These are phyloP conservation scores for Corniculantispora saksenae DNA, from an alignment of 2,329 filamentous ascomycete genomes.

Conservation along the genomic window DNA sequence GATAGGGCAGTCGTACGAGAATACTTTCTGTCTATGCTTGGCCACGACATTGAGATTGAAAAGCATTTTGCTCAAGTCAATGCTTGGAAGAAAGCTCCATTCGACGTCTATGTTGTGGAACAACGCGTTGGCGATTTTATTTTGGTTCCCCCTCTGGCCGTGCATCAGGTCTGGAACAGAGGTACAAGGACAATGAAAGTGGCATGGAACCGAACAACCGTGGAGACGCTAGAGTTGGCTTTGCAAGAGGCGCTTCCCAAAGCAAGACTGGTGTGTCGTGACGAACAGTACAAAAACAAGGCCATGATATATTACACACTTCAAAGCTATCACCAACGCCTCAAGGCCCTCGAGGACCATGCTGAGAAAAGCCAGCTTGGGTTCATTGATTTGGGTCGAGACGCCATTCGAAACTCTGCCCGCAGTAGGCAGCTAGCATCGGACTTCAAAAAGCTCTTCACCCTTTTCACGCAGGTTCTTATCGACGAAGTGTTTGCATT, in stretches of 20 bases:
- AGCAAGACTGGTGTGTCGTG: slow-evolving; percentile 86
- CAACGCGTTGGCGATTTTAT: slow-evolving; percentile 91
- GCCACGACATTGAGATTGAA: slow-evolving; percentile 95
- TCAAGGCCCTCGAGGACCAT: slow-evolving; percentile 54
- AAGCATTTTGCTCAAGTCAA: slow-evolving; percentile 95
- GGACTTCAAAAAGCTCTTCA: slow-evolving; percentile 81
- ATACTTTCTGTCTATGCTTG: slow-evolving; percentile 89
- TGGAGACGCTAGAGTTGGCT: slow-evolving; percentile 85
- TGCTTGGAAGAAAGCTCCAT: slow-evolving; percentile 92
- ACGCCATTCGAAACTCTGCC: slow-evolving; percentile 43
- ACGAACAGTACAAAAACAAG: slow-evolving; percentile 99
- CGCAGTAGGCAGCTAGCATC: slow-evolving; percentile 69
- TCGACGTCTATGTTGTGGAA: slow-evolving; percentile 89
- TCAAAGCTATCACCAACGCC: slow-evolving; percentile 70
- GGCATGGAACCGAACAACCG: slow-evolving; percentile 94
- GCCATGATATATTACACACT: slow-evolving; percentile 89
- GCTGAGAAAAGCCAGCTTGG: slow-evolving; percentile 47
- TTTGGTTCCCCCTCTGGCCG: slow-evolving; percentile 85
- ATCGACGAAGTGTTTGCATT: slow-evolving; percentile 83
- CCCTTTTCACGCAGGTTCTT: slow-evolving; percentile 75
- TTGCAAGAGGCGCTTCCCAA: slow-evolving; percentile 85
- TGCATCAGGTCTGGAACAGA: slow-evolving; percentile 97
- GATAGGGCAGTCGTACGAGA: slow-evolving; percentile 88
- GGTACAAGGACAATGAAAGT: slow-evolving; percentile 96
- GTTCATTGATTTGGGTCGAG: slow-evolving; percentile 49